Percentiles rank a stretch among this genome's conserved stretches.
Conservation (phyloP, 176 grass and related monocot species). For the Avena insularis region DNA sequence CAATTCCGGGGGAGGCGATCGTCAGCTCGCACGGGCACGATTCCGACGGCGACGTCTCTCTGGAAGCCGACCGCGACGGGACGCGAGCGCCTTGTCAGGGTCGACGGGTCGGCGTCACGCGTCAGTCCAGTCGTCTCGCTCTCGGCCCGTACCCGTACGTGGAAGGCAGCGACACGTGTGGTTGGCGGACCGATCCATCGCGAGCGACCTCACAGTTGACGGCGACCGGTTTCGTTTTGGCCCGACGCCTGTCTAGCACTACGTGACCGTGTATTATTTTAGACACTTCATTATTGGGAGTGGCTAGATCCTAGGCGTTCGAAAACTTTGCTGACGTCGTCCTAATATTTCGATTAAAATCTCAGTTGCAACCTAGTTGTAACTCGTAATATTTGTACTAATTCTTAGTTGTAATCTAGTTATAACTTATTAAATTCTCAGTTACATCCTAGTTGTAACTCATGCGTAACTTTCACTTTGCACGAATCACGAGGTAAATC, state of each 20-base stretch:
- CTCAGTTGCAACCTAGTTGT: no score
- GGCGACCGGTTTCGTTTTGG: not conserved
- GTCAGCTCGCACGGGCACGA: conserved; percentile 11
- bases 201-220: not conserved
- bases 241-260: not conserved
- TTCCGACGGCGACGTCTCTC: conserved; percentile 45
- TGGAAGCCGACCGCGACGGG: conserved; percentile 47
- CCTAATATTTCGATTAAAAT: no score
- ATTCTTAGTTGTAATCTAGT: no score
- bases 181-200: not conserved
- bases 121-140: not conserved
- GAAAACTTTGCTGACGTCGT: no score
- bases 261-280: no score
- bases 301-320: no score
- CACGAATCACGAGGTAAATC: no score
- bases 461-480: no score
- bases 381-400: no score
- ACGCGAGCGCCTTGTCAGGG: conserved; percentile 1
- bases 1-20: conserved; percentile 36
- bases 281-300: no score
- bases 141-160: not conserved
- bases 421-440: no score
- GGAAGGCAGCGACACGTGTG: conserved; percentile 16
- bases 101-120: not conserved
- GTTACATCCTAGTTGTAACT: no score